A percentile compares a stretch with the other conserved stretches of the same genome.
phyloP scores from a whole-genome alignment of 352 stramenopile species.

The Pythium aristosporum region DNA sequence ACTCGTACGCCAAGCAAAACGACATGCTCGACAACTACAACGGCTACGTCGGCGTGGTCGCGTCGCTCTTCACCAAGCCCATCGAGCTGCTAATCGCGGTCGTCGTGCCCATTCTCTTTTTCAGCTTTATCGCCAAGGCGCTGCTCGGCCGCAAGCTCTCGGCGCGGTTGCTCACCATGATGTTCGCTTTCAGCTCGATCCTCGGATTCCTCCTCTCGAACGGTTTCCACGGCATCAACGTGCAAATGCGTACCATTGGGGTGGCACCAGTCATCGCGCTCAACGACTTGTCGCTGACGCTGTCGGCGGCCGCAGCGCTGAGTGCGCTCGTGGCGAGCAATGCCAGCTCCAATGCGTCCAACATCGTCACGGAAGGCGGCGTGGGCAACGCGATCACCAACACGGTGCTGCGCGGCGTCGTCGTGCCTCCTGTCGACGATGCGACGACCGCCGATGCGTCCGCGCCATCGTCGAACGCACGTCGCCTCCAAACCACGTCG shows the following conservation, averaged over 20 bases:
- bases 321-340: conserved; percentile 2
- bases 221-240: conserved; percentile 32
- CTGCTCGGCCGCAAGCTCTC: conserved; percentile 10
- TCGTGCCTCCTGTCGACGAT: background rate
- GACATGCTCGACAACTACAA: conserved; percentile 30
- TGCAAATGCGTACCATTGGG: conserved; percentile 19
- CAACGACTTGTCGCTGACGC: conserved; percentile 9
- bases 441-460: background rate
- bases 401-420: conserved; percentile 18
- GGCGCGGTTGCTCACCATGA: background rate
- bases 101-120: conserved; percentile 16
- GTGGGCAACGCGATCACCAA: conserved; percentile 18
- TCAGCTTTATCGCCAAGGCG: conserved; percentile 13
- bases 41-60: conserved; percentile 24
- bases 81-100: conserved; percentile 23
- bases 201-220: conserved; percentile 25
- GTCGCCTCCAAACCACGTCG: background rate
- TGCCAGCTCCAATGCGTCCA: conserved; percentile 17
- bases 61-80: conserved; percentile 21
- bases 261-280: conserved; percentile 4
- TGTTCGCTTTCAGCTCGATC: conserved; percentile 13
- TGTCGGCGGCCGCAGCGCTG: background rate
- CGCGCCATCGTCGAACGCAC: background rate
- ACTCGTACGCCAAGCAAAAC: conserved; percentile 16
- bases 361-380: conserved; percentile 6